phyloP scores from a whole-genome alignment of 2,329 filamentous ascomycete species.

The Cordyceps cicadae region DNA sequence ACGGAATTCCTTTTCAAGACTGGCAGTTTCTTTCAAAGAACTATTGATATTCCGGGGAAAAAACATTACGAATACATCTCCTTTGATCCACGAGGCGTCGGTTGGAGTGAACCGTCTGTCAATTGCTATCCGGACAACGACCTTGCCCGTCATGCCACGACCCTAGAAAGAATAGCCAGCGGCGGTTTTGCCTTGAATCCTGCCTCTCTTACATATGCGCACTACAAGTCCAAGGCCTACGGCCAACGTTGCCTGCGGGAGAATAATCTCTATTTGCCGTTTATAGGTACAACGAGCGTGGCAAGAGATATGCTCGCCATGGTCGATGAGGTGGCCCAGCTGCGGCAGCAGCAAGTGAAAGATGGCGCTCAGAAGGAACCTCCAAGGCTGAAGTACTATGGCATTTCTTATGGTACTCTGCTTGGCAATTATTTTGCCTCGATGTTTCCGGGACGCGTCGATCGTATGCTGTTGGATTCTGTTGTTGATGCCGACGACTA shows the following conservation, averaged over 20 bases:
- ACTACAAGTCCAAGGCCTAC: conserved; percentile 19
- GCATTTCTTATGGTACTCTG: conserved; percentile 38
- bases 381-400: conserved; percentile 36
- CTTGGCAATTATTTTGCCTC: conserved; percentile 29
- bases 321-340: conserved; percentile 30
- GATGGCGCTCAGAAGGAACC: background rate
- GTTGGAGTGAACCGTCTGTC: conserved; percentile 26
- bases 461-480: conserved; percentile 33
- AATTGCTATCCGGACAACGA: conserved; percentile 29
- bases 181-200: conserved; percentile 18
- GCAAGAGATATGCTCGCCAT: conserved; percentile 37
- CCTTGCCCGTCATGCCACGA: conserved; percentile 22
- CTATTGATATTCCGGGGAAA: conserved; percentile 18
- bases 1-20: conserved; percentile 19
- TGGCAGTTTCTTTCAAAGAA: conserved; percentile 14
- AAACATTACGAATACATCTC: conserved; percentile 34
- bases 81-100: conserved; percentile 37
- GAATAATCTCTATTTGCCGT: conserved; percentile 24
- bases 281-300: conserved; percentile 29
- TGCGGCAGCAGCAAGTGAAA: conserved; percentile 13
- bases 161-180: conserved; percentile 23
- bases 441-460: conserved; percentile 29
- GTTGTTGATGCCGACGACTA: conserved; percentile 32
- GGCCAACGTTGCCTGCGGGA: conserved; percentile 22
- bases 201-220: conserved; percentile 18